Evolutionary conservation across 2,329 filamentous ascomycete genomes (phyloP), one percentile per base, ranked within the genome.

Genomic region (Fusarium abutilonis): DNA sequence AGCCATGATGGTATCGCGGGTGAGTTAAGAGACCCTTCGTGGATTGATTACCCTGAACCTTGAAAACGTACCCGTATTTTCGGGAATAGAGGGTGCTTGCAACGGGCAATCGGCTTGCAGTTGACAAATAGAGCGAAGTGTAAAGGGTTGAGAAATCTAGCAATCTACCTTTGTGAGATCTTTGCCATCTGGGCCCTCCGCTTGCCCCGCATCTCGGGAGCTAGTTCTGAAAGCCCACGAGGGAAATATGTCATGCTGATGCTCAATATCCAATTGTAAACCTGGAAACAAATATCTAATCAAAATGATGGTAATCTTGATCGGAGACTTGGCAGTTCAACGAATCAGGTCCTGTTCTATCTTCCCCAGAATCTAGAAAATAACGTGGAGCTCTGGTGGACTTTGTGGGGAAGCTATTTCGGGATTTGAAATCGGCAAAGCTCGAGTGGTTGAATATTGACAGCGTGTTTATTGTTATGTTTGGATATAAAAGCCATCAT

Each of bases 1-100:
- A 0, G 72, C 70, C 75, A 77, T 75, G 41, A 23, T 23, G 54
- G 28, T 19, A 19, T 19, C 19, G 19, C 19, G 19, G 19, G 19
- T 19, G 19, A 4, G 19, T 19, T 19, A 4, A 19, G 19, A 19
- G 19, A 19, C 19, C 4, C 19, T 19, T 4, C 3, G 19, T 19
- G 19, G 3, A 19, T 19, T 19, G 19, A 19, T 19, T 19, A 19
- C 19, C 19, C 19, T 19, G 19, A 4, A n/a, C n/a, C n/a, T n/a
- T n/a, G n/a, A n/a, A n/a, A n/a, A n/a, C n/a, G n/a, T n/a, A n/a
- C n/a, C n/a, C n/a, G n/a, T n/a, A n/a, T n/a, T n/a, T n/a, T n/a
- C n/a, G n/a, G n/a, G n/a, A n/a, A n/a, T n/a, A n/a, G 9, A 13
- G n/a, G 9, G 4, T 3, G 13, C 6, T 9, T 2, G 28, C 14